Base-by-base conservation (phyloP, 2,329 filamentous ascomycete species). In the Ambrosiella cleistominuta region DNA sequence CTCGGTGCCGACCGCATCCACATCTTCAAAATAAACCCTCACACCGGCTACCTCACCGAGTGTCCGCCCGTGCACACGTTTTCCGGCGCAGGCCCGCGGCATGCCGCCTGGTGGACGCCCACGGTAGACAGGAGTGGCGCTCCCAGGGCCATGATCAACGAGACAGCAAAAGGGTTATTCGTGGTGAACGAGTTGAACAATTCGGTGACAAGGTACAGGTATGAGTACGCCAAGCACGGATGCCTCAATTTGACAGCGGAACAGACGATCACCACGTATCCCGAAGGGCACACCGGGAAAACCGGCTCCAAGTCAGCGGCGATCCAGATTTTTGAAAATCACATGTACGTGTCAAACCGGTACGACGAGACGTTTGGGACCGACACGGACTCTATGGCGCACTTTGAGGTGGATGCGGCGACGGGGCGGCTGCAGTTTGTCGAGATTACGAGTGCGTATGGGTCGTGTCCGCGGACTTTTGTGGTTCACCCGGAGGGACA, bases 381-480 rank as follows among this genome's bases (percentile, higher is more conserved):
- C 2, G 67, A 74, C 51, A 72, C 77, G 47, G 79, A 82, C 66
- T 78, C 80, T 0, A 67, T 83, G 19, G 73, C 75, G 0, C 76
- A 74, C 1, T 82, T 76, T 66, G 59, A 68, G 1, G 73, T 81
- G 57, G 66, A 72, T 56, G 40, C 66, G 0, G 62, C 66, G 0
- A 69, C 75, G 15, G 80, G 80, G 11, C 71, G 67, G 0, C 66
- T 84, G 12, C 65, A 63, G 0, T 80, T 80, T 63, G 65, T 76
- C 1, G 74, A 80, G 60, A 69, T 79, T 1, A 75, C 74, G 1
- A 77, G 79, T 27, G 74, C 80, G 1, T 76, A 78, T 61, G 78
- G 82, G 0, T 74, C 70, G 58, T 81, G 76, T 63, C 83, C 83
- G 0, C 72, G 83, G 1, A 82, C 81, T 1, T 82, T 85, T 65